phyloP scores from a whole-genome alignment of 768 basidiomycete species.

The Serendipita sp. region DNA sequence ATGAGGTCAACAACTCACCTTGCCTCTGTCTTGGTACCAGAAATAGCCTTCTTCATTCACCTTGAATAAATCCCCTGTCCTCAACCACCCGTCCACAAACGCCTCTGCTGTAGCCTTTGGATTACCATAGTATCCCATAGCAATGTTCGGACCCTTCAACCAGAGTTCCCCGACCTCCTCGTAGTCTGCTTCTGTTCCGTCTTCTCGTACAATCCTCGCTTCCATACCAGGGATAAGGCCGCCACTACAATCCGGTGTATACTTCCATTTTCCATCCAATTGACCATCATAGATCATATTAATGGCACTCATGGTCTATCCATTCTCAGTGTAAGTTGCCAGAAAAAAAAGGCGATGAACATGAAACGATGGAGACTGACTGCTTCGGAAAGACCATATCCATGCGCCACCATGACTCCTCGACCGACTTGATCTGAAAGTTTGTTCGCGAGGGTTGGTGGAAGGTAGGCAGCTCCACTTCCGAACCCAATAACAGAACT shows the following conservation, averaged over 20 bases:
- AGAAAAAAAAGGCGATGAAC: background rate
- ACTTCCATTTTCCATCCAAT: constrained; percentile 25
- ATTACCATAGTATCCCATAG: constrained; percentile 75
- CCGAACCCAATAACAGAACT: constrained; percentile 28
- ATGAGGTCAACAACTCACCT: constrained; percentile 25
- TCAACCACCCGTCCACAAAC: constrained; percentile 55
- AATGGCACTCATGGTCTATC: constrained; percentile 39
- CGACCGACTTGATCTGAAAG: constrained; percentile 24
- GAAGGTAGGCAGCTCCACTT: constrained; percentile 53
- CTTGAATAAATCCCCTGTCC: constrained; percentile 54
- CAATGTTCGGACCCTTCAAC: constrained; percentile 59
- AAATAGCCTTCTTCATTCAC: constrained; percentile 45
- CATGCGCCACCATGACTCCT: constrained; percentile 20
- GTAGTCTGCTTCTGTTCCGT: constrained; percentile 35
- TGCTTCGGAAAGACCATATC: constrained; percentile 56
- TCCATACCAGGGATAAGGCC: constrained; percentile 58
- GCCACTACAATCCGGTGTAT: constrained; percentile 25
- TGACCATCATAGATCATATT: constrained; percentile 28
- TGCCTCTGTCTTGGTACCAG: constrained; percentile 61
- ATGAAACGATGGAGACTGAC: constrained; percentile 23
- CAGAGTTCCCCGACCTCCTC: constrained; percentile 66
- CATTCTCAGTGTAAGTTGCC: too few species aligned
- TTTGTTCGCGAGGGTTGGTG: constrained; percentile 32
- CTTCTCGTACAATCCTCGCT: constrained; percentile 50
- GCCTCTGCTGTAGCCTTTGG: constrained; percentile 46